phyloP scores from a whole-genome alignment of 2,329 filamentous ascomycete genomes.

The Fusarium sulawesiense region DNA sequence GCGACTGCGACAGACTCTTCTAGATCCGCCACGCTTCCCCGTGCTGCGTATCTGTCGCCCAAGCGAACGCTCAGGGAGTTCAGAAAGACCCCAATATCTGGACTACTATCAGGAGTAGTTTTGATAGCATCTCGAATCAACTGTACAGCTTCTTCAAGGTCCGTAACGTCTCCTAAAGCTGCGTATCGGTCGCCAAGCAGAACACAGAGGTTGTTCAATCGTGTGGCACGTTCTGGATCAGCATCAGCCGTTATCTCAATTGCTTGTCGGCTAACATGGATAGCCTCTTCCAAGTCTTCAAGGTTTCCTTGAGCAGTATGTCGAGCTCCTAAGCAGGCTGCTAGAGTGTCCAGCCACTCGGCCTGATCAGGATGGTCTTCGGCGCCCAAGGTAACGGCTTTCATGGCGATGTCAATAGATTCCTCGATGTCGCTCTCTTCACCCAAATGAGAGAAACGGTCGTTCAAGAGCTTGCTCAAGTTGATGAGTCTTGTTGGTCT shows the following conservation, averaged over 20 bases:
- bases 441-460: neutral
- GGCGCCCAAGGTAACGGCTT: neutral
- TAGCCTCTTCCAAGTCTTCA: neutral
- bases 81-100: no score
- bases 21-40: neutral
- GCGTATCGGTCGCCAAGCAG: neutral
- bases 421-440: neutral
- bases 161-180: fast-evolving
- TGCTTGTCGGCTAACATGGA: neutral
- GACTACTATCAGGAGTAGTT: neutral
- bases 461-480: neutral
- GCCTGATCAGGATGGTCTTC: no score
- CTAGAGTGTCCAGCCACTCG: no score
- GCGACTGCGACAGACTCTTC: neutral
- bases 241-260: fast-evolving
- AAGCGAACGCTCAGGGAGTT: neutral
- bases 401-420: neutral
- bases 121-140: neutral
- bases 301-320: no score
- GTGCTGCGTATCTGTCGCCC: neutral
- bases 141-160: neutral
- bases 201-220: neutral
- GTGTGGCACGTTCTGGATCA: neutral
- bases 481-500: neutral
- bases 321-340: no score